Evolutionary conservation across 805 yeast genomes (phyloP), one percentile per base, ranked within the genome.

Genomic region (Debaryomyces castellii): DNA sequence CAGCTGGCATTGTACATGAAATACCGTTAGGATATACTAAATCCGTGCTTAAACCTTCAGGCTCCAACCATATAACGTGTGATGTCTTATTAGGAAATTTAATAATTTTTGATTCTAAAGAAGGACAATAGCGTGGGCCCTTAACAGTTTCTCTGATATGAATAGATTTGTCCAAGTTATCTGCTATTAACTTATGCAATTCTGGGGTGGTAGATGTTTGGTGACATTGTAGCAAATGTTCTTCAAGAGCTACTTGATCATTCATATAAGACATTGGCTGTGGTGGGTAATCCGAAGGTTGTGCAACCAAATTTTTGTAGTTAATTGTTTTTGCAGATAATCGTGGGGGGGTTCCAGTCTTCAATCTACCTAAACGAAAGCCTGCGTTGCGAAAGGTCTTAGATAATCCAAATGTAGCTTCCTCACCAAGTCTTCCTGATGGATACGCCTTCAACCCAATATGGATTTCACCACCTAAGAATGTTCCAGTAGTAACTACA

Each of bases 111-210:
- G 96, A 82, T 63, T 94, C 99, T 41, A 94, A 82, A 0, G 98
- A 92, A 0, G 99, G 99, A 65, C 99, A 94, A 63, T 94, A 94
- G 23, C 99, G 70, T 2, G 99, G 99, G 0, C 99, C 99, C 55
- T 88, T 88, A 5, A 92, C 96, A 0, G 96, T 86, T 66, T 94
- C 98, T 48, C 91, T 70, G 25, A 94, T 92, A 63, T 94, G 99
- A 5, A 94, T 81, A 4, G 96, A 83, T 57, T 87, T 80, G 59
- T 88, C 86, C 39, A 94, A 71, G 59, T 94, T 92, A 0, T 73
- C 65, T 11, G 82, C 67, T 17, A 94, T 71, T 33, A 89, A 66
- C 1, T 83, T 76, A 59, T 91, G 97, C 45, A 96, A 69, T 33
- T 74, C 80, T 0, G 81, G 78, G 0, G 89, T 90, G 0, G 99